Base-by-base conservation (phyloP, 1,284 basidiomycete genomes). In the Psilocybe mexicana region DNA sequence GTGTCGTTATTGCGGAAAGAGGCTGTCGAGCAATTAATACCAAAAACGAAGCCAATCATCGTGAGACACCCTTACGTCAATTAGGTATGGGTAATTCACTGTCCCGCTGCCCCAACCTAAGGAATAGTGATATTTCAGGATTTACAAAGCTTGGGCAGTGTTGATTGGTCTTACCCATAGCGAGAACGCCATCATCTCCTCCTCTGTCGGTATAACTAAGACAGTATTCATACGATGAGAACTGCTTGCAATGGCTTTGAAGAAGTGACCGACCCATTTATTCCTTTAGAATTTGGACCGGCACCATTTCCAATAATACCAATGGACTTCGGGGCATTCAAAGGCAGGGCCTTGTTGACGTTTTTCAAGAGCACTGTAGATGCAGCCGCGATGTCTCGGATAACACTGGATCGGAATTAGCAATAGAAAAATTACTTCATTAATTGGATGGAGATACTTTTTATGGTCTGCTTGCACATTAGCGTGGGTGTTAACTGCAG, bases 341-440 rank as follows among this genome's bases (percentile, higher is more conserved):
- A 72, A 1, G 90, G 90, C 0, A 93, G 74, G 1, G 76, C 73
- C 2, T 72, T 71, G 43, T 79, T 76, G 1, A 67, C 68, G 70
- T 93, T 93, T 76, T 93, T 93, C 51, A 93, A 77, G 25, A 94
- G 74, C 6, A 93, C 85, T 1, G 85, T 87, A 0, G 86, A 86
- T 0, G 88, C 85, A 0, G 80, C 81, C n/a, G 83, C 89, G 42
- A 92, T 85, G 49, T 83, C 75, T 8, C 87, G 81, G 42, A 90
- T 87, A 11, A 88, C 62, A 44, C 83, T 87, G 26, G 7, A 44
- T 36, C 43, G 44, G 49, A 35, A 4, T 40, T 2, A 38, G 35
- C 6, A 24, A 45, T 42, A 48, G 18, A 45, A 47, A 18, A 2
- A 3, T 38, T 2, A 4, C 7, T 33, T 25, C 28, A 46, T 44